Percentiles rank a stretch among this genome's conserved stretches.
These are phyloP conservation scores for Saccharum hybrid DNA, from an alignment of 202 grass and related monocot species.

Conservation along the genomic window DNA sequence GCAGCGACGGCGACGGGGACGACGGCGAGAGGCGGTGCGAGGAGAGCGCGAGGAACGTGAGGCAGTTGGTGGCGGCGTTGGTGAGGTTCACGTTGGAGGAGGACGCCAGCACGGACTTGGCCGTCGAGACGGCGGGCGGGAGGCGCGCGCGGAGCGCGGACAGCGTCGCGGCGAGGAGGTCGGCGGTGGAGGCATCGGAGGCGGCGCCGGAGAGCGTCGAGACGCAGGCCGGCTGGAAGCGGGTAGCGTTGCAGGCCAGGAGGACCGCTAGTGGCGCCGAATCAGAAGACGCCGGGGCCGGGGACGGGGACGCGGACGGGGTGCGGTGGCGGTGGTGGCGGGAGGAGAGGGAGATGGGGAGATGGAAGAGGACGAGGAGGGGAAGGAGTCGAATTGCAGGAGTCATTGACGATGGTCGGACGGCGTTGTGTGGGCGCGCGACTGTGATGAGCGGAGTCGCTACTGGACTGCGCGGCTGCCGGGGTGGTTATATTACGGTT, in stretches of 20 bases:
- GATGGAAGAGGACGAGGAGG: slow-evolving; percentile 7
- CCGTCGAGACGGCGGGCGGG: slow-evolving; percentile 53
- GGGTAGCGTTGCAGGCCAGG: slow-evolving; percentile 86
- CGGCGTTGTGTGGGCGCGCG: not conserved
- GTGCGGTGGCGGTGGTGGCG: slow-evolving; percentile 33
- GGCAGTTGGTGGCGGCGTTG: slow-evolving; percentile 77
- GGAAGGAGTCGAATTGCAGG: slow-evolving; percentile 2
- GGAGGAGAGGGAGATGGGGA: slow-evolving; percentile 47
- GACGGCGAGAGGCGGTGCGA: slow-evolving; percentile 57
- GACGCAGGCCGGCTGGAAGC: slow-evolving; percentile 63
- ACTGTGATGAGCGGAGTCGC: not conserved
- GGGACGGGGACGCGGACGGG: slow-evolving; percentile 7
- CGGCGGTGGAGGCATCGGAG: slow-evolving; percentile 29
- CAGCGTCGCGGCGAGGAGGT: slow-evolving; percentile 47
- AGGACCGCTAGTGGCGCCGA: slow-evolving; percentile 56
- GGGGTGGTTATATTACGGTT: not conserved
- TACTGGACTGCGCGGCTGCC: not conserved
- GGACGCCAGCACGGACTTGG: slow-evolving; percentile 60
- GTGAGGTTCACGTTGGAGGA: slow-evolving; percentile 78
- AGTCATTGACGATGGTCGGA: slow-evolving; percentile 4
- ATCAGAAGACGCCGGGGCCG: slow-evolving; percentile 34
- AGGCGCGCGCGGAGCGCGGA: slow-evolving; percentile 48
- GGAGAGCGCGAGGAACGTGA: slow-evolving; percentile 67
- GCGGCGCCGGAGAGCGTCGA: slow-evolving; percentile 56
- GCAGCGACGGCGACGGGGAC: slow-evolving; percentile 47